Base-by-base conservation (phyloP, 108 stramenopile species). In the Chaetoceros tenuissimus region DNA sequence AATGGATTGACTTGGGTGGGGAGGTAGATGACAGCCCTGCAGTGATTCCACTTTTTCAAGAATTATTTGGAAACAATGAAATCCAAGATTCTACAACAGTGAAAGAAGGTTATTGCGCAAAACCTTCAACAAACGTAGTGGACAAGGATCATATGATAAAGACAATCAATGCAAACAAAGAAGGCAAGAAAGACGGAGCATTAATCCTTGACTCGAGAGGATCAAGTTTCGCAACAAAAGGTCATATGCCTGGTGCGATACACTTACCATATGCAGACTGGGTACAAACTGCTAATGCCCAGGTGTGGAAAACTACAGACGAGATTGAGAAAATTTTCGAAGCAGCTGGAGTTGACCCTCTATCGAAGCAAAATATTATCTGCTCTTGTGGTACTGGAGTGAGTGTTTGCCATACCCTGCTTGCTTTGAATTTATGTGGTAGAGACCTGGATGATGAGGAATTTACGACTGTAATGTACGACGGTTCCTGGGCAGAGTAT, bases 401-500 rank as follows among this genome's bases (percentile, higher is more conserved):
- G 17, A 79, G 80, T 23, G 85, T 80, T 8, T 82, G 82, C 20
- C 73, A 71, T 40, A 46, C 84, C 25, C 77, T 75, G 8, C 53
- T 83, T 21, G 82, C 61, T 3, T 69, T 87, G 48, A 73, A 77
- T 27, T 79, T 79, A 57, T 78, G 79, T 34, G 85, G 85, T 16
- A 46, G 75, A 16, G 53, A 55, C 40, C 59, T 48, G 44, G 58
- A 56, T n/a, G 67, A 74, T 26, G n/a, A n/a, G n/a, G n/a, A n/a
- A n/a, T n/a, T n/a, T n/a, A 69, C 58, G 16, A 74, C 78, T 34
- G 52, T 31, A 2, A 65, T 87, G 21, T 87, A 79, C 59, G 85
- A 87, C 63, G 85, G 85, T 0, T 80, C 78, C 59, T 87, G 85
- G 85, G 67, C 79, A 45, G 85, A 87, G 34, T 87, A 80, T 79